Evolutionary conservation across 306 rosid species (phyloP).

Genomic region (Dryas octopetala): DNA sequence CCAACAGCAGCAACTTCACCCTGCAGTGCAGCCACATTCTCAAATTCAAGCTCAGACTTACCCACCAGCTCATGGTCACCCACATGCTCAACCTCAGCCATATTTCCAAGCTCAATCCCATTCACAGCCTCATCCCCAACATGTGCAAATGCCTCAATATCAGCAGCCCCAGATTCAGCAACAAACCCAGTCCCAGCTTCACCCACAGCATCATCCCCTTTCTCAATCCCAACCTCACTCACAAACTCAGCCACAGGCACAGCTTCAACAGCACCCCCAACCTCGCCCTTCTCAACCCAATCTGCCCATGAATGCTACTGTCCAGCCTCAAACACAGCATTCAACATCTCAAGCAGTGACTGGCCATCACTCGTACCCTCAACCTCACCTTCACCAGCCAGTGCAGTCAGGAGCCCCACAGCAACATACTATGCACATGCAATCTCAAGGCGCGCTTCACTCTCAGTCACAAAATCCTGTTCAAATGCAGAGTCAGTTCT

Average conservation of each 20-base stretch:
- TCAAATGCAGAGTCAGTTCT: conserved; percentile 60
- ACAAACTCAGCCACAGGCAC: conserved; percentile 53
- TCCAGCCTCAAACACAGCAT: conserved; percentile 58
- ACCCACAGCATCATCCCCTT: conserved; percentile 55
- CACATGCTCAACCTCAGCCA: conserved; percentile 39
- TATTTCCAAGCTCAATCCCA: conserved; percentile 40
- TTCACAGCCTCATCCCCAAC: conserved; percentile 65
- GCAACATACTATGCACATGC: conserved; percentile 38
- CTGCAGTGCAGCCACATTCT: conserved; percentile 50
- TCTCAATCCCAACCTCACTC: conserved; percentile 55
- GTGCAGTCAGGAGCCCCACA: conserved; percentile 59
- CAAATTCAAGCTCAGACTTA: conserved; percentile 51
- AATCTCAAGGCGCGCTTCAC: conserved; percentile 53
- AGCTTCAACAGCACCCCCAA: conserved; percentile 42
- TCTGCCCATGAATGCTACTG: conserved; percentile 43
- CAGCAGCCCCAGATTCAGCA: conserved; percentile 77
- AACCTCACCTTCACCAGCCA: conserved; percentile 58
- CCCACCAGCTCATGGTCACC: conserved; percentile 53
- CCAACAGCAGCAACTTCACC: conserved; percentile 58
- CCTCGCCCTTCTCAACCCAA: conserved; percentile 33
- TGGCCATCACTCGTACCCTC: conserved; percentile 71
- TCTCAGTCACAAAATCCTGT: conserved; percentile 51
- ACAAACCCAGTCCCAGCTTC: conserved; percentile 57
- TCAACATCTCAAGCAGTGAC: conserved; percentile 57
- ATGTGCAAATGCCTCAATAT: conserved; percentile 57